These are phyloP conservation scores for Tilletia horrida DNA, from an alignment of 1,284 basidiomycete species.

Conservation along the genomic window DNA sequence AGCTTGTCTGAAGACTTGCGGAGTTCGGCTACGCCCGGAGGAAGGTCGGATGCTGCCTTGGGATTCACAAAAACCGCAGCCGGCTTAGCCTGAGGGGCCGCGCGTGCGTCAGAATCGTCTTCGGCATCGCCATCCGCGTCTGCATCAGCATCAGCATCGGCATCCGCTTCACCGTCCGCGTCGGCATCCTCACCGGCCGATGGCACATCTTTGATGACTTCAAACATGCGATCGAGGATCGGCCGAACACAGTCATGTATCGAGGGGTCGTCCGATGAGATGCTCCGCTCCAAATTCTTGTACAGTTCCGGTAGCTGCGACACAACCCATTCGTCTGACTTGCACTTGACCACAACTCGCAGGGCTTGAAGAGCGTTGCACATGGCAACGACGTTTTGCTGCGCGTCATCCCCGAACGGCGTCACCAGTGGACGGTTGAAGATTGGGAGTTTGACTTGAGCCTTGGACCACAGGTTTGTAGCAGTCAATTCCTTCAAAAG, in stretches of 20 bases:
- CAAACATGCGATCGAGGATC: slow-evolving; percentile 79
- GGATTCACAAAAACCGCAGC: slow-evolving; percentile 25
- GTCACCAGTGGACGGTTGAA: slow-evolving; percentile 58
- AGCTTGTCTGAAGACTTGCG: slow-evolving; percentile 71
- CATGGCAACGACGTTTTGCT: slow-evolving; percentile 65
- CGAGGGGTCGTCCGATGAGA: slow-evolving; percentile 34
- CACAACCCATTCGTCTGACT: slow-evolving; percentile 78
- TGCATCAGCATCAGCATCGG: slow-evolving; percentile 28
- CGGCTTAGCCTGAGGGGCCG: slow-evolving; percentile 4
- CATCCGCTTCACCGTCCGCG: slow-evolving; percentile 35
- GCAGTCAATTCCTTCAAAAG: slow-evolving; percentile 79
- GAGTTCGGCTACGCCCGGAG: slow-evolving; percentile 68
- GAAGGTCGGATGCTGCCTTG: slow-evolving; percentile 26
- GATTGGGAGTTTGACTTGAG: slow-evolving; percentile 75
- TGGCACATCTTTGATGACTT: slow-evolving; percentile 65
- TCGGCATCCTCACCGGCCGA: slow-evolving; percentile 27
- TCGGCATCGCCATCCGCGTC: slow-evolving; percentile 61
- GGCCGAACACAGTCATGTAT: slow-evolving; percentile 45
- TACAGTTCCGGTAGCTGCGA: slow-evolving; percentile 76
- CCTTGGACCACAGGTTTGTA: slow-evolving; percentile 83
- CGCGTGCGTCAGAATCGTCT: slow-evolving; percentile 57
- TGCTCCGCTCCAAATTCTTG: slow-evolving; percentile 66
- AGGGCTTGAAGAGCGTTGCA: slow-evolving; percentile 84
- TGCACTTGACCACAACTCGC: slow-evolving; percentile 77
- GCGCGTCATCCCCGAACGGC: slow-evolving; percentile 67